Conservation (phyloP, 495 filamentous ascomycete genomes). For the Talaromyces liani region DNA sequence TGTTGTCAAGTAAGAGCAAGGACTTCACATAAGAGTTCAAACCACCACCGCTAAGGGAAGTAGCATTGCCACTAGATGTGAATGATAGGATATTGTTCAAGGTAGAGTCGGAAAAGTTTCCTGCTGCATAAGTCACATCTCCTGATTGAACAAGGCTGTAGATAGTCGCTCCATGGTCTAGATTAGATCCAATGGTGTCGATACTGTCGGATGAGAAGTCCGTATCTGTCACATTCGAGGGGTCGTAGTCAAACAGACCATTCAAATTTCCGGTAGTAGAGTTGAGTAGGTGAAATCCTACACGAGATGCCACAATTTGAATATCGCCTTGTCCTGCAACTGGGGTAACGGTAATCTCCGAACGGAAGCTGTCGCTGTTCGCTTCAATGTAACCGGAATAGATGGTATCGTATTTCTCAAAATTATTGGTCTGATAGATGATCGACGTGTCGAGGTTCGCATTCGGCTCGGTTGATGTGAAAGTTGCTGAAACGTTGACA, state of each 20-base stretch:
- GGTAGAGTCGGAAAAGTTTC: constrained; percentile 67
- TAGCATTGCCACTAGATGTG: constrained; percentile 50
- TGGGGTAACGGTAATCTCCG: constrained; percentile 72
- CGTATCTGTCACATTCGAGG: constrained; percentile 49
- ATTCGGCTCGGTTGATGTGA: constrained; percentile 42
- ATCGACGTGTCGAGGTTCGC: constrained; percentile 34
- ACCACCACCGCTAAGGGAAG: constrained; percentile 58
- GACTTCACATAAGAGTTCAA: constrained; percentile 72
- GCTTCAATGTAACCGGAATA: constrained; percentile 80
- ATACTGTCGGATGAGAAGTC: constrained; percentile 66
- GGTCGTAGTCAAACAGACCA: constrained; percentile 85
- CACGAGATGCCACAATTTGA: constrained; percentile 76
- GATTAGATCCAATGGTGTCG: constrained; percentile 60
- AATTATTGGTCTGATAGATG: constrained; percentile 83
- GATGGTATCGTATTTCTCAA: constrained; percentile 89
- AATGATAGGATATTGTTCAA: constrained; percentile 72
- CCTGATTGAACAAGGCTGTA: constrained; percentile 51
- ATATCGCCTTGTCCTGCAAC: constrained; percentile 57
- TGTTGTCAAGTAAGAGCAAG: constrained; percentile 55
- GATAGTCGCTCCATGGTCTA: constrained; percentile 59
- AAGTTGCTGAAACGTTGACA: constrained; percentile 69
- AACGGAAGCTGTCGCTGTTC: constrained; percentile 64
- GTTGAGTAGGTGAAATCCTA: constrained; percentile 66
- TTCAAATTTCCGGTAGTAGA: constrained; percentile 58
- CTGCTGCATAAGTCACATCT: constrained; percentile 64